A percentile compares a stretch with the other conserved stretches of the same genome.
phyloP scores from a whole-genome alignment of 2,329 filamentous ascomycete genomes.

The Penicillium sp. region DNA sequence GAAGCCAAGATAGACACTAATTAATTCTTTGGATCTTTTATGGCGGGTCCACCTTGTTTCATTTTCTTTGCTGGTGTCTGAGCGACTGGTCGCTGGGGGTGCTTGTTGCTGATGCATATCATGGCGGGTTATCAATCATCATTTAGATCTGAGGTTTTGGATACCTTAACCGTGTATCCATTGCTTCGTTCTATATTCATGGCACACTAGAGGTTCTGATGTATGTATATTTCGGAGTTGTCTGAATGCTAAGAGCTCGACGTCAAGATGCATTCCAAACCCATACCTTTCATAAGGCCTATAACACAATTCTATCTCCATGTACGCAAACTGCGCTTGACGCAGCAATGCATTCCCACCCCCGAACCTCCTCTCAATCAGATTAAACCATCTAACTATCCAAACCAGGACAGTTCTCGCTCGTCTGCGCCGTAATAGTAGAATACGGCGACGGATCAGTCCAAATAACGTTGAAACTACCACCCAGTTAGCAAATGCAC shows the following conservation, averaged over 20 bases:
- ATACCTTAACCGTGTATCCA: neutral
- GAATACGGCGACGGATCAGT: slow-evolving; percentile 59
- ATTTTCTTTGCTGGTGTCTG: neutral
- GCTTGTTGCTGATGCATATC: slow-evolving; percentile 9
- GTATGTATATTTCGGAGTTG: no score
- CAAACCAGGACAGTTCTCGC: slow-evolving; percentile 62
- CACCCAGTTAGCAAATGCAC: slow-evolving; percentile 9
- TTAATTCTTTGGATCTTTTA: neutral
- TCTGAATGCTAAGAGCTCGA: neutral
- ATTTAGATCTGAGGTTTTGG: slow-evolving; percentile 11
- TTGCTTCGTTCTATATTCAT: neutral
- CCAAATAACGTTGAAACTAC: slow-evolving; percentile 63
- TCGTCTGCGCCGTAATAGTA: slow-evolving; percentile 53
- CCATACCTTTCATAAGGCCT: neutral
- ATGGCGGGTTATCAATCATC: neutral
- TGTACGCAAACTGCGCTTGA: no score
- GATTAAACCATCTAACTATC: slow-evolving; percentile 41
- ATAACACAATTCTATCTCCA: neutral
- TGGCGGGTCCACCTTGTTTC: neutral
- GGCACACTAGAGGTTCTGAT: neutral
- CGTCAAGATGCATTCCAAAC: neutral
- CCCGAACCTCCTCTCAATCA: neutral
- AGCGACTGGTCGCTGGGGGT: neutral
- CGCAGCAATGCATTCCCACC: neutral
- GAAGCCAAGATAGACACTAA: neutral